These are phyloP conservation scores for Entonaema liquescens DNA, from an alignment of 495 filamentous ascomycete genomes.

Conservation along the genomic window DNA sequence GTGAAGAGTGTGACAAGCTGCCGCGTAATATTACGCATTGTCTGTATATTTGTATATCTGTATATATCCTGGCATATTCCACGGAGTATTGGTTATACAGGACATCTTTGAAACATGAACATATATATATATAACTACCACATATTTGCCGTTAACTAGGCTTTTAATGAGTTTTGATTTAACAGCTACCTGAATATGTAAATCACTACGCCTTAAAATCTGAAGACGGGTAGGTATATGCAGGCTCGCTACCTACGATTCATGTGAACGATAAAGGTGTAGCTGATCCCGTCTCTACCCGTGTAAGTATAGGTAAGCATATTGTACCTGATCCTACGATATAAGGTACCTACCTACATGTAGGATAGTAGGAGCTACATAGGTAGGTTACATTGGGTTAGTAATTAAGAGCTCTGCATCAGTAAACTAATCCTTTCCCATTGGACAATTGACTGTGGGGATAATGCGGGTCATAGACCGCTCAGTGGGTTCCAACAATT, in stretches of 20 bases:
- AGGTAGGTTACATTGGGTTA: background rate
- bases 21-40: background rate
- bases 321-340: too few relatives aligned
- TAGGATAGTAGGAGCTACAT: too few relatives aligned
- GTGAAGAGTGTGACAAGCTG: background rate
- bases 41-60: background rate
- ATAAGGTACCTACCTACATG: background rate
- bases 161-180: background rate
- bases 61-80: background rate
- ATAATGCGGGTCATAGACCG: background rate
- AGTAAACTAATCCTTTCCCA: background rate
- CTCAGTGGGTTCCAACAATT: conserved; percentile 24
- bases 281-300: too few relatives aligned
- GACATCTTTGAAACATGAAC: background rate
- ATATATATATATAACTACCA: background rate
- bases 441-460: conserved; percentile 23
- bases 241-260: too few relatives aligned
- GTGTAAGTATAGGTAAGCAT: too few relatives aligned
- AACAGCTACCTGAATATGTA: background rate
- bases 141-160: too few relatives aligned
- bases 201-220: too few relatives aligned
- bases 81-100: background rate
- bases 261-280: too few relatives aligned
- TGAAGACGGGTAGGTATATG: too few relatives aligned
- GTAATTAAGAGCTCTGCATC: background rate